These are phyloP conservation scores for Cordyceps cicadae DNA, from an alignment of 2,329 filamentous ascomycete species.

Conservation along the genomic window DNA sequence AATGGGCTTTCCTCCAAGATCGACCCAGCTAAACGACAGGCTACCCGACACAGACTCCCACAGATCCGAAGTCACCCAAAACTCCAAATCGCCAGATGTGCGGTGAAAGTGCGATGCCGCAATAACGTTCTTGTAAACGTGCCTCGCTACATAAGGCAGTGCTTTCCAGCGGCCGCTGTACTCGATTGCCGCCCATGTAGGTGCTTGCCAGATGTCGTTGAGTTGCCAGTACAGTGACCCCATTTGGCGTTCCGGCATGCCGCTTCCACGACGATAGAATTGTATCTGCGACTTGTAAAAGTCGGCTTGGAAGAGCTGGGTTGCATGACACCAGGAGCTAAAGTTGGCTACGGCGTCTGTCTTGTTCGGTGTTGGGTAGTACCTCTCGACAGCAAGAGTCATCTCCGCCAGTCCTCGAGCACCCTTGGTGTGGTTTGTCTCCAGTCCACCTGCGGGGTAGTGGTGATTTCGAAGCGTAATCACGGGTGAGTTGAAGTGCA, in stretches of 20 bases:
- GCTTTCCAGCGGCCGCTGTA: slow-evolving; percentile 57
- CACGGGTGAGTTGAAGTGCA: slow-evolving; percentile 7
- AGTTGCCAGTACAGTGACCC: slow-evolving; percentile 58
- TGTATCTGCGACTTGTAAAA: slow-evolving; percentile 53
- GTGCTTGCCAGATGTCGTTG: slow-evolving; percentile 57
- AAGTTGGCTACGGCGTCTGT: slow-evolving; percentile 48
- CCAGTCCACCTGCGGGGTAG: slow-evolving; percentile 22
- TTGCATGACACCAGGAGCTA: slow-evolving; percentile 52
- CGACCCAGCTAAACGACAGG: slow-evolving; percentile 12
- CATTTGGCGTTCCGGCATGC: slow-evolving; percentile 47
- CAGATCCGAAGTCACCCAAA: slow-evolving; percentile 26
- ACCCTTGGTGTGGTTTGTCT: background rate
- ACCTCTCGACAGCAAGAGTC: slow-evolving; percentile 45
- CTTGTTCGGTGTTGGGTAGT: slow-evolving; percentile 50
- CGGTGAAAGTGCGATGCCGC: slow-evolving; percentile 49
- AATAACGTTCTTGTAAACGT: slow-evolving; percentile 49
- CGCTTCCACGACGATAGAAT: slow-evolving; percentile 53
- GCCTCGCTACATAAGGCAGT: slow-evolving; percentile 48
- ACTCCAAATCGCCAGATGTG: slow-evolving; percentile 38
- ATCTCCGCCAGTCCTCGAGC: slow-evolving; percentile 44
- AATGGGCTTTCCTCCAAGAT: slow-evolving; percentile 12
- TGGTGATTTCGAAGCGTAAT: slow-evolving; percentile 41
- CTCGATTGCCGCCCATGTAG: slow-evolving; percentile 56
- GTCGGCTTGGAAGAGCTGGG: slow-evolving; percentile 57
- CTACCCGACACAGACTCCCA: slow-evolving; percentile 12